These are phyloP conservation scores for Colletotrichum filicis DNA, from an alignment of 2,329 filamentous ascomycete genomes.

Conservation along the genomic window DNA sequence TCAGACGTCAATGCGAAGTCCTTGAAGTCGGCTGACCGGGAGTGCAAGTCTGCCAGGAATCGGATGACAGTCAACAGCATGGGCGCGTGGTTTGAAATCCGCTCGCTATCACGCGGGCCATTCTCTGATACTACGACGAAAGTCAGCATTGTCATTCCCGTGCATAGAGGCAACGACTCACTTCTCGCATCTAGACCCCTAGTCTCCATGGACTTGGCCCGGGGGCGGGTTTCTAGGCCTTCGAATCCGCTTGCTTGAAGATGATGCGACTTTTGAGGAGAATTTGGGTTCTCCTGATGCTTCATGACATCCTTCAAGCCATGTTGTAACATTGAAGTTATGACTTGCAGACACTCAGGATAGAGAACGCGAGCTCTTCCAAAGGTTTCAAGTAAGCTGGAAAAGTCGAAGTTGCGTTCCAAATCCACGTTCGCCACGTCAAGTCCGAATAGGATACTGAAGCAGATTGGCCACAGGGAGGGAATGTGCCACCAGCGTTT, in stretches of 20 bases:
- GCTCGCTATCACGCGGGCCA: constrained; percentile 56
- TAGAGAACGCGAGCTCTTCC: constrained; percentile 75
- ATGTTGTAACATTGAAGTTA: constrained; percentile 88
- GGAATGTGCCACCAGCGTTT: constrained; percentile 91
- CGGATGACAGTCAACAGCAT: constrained; percentile 81
- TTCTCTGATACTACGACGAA: constrained; percentile 45
- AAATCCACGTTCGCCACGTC: constrained; percentile 82
- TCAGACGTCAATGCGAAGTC: constrained; percentile 85
- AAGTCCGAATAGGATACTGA: constrained; percentile 87
- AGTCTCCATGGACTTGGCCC: constrained; percentile 73
- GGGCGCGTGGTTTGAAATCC: constrained; percentile 63
- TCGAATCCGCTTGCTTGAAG: constrained; percentile 37
- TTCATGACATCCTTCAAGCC: constrained; percentile 79
- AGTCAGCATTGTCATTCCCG: constrained; percentile 28
- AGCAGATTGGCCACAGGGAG: constrained; percentile 86
- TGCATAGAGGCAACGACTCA: constrained; percentile 46
- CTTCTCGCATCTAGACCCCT: constrained; percentile 66
- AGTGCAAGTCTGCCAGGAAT: constrained; percentile 83
- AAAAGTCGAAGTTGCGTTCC: constrained; percentile 78
- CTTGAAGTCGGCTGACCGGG: constrained; percentile 79
- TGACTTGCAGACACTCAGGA: constrained; percentile 81
- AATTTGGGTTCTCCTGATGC: constrained; percentile 69
- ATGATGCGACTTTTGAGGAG: constrained; percentile 48
- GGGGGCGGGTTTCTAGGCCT: constrained; percentile 48
- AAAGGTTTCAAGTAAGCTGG: constrained; percentile 80